Evolutionary conservation across 2,329 filamentous ascomycete species (phyloP).

Genomic region (Hypomyces rosellus): DNA sequence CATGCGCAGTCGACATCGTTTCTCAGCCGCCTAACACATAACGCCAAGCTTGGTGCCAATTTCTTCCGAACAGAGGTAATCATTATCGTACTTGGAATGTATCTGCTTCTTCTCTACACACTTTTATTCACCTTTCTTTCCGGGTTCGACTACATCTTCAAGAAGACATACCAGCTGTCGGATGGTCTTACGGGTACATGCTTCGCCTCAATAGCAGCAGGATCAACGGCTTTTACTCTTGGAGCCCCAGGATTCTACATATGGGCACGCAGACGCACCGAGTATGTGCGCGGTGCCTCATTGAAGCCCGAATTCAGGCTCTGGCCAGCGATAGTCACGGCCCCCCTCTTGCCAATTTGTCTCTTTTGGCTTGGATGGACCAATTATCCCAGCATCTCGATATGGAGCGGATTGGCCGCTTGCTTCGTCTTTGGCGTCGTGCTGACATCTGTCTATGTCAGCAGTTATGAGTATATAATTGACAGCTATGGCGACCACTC

Average conservation of each 20-base stretch:
- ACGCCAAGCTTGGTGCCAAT: too few relatives aligned
- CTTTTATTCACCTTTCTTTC: slow-evolving; percentile 41
- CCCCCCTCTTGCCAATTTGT: slow-evolving; percentile 41
- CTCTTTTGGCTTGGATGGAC: slow-evolving; percentile 57
- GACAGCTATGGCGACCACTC: slow-evolving; percentile 49
- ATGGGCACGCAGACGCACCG: slow-evolving; percentile 36
- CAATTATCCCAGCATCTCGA: slow-evolving; percentile 33
- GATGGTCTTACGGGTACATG: slow-evolving; percentile 38
- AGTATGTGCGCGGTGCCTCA: slow-evolving; percentile 30
- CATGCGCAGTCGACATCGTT: too few relatives aligned
- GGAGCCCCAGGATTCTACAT: slow-evolving; percentile 40
- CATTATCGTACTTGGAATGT: slow-evolving; percentile 38
- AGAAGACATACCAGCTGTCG: slow-evolving; percentile 39
- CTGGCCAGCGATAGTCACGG: slow-evolving; percentile 45
- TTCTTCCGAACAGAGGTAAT: slow-evolving; percentile 20
- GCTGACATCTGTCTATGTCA: slow-evolving; percentile 43
- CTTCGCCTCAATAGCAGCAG: slow-evolving; percentile 38
- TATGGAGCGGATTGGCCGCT: slow-evolving; percentile 44
- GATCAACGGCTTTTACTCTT: slow-evolving; percentile 32
- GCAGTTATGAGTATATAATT: slow-evolving; percentile 51
- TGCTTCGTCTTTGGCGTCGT: slow-evolving; percentile 48
- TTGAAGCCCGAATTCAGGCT: slow-evolving; percentile 48
- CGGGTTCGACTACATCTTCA: slow-evolving; percentile 47
- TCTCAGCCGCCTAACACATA: too few relatives aligned
- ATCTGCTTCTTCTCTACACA: slow-evolving; percentile 41